Evolutionary conservation across 2,329 filamentous ascomycete genomes (phyloP).

Genomic region (Talaromyces albobiverticillius): DNA sequence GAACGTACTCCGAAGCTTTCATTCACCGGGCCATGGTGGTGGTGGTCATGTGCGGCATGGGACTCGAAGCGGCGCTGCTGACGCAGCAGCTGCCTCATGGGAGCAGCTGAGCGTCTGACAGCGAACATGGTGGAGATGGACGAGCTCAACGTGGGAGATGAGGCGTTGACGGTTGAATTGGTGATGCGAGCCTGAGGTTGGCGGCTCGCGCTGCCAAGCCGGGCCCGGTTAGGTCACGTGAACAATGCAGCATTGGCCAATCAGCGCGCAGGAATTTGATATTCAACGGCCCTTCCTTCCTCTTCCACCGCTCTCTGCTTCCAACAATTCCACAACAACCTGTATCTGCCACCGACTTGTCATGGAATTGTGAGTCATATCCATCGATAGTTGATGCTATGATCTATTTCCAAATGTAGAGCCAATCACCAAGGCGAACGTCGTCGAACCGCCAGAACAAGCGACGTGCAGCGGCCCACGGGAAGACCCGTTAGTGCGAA

Average conservation of each 20-base stretch:
- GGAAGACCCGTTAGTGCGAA: slow-evolving; percentile 1
- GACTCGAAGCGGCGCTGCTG: slow-evolving; percentile 45
- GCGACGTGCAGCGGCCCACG: background rate
- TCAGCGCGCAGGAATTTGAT: background rate
- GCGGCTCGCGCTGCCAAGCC: background rate
- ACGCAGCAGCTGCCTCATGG: slow-evolving; percentile 32
- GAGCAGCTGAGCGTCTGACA: slow-evolving; percentile 38
- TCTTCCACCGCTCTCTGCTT: no score
- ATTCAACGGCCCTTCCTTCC: no score
- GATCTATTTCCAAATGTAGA: no score
- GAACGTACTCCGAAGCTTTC: slow-evolving; percentile 47
- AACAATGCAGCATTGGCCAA: background rate
- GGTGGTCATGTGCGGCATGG: slow-evolving; percentile 34
- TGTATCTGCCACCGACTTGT: background rate
- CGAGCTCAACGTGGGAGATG: slow-evolving; percentile 21
- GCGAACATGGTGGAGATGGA: slow-evolving; percentile 37
- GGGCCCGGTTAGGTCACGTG: slow-evolving; percentile 6
- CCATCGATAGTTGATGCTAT: no score
- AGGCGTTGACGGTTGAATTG: slow-evolving; percentile 22
- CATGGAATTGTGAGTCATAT: no score
- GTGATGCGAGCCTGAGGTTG: slow-evolving; percentile 4
- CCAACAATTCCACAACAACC: no score
- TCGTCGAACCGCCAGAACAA: no score
- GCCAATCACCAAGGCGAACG: no score
- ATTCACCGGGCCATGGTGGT: slow-evolving; percentile 42